phyloP scores from a whole-genome alignment of 2,329 filamentous ascomycete genomes.

The Cercospora janseana region DNA sequence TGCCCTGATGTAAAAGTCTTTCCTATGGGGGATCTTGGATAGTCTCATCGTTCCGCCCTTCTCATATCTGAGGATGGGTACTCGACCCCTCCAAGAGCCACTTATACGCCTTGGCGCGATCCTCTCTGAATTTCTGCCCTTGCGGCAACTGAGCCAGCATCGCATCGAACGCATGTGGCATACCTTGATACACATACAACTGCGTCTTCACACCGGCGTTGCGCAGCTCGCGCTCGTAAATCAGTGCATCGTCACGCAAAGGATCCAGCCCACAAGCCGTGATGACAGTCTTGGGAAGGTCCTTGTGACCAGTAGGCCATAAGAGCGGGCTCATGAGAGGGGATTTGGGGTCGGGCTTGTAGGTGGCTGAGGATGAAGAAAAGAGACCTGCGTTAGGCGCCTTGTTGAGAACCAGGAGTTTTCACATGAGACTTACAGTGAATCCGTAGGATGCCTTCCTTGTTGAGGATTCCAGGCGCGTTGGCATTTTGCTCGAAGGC shows the following conservation, averaged over 20 bases:
- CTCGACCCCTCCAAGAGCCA: slow-evolving; percentile 36
- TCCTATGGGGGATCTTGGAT: no score
- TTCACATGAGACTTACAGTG: background rate
- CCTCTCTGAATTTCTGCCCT: slow-evolving; percentile 28
- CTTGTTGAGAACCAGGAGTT: background rate
- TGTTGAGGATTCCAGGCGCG: slow-evolving; percentile 43
- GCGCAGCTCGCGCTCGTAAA: slow-evolving; percentile 46
- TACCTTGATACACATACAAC: slow-evolving; percentile 43
- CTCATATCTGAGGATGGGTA: no score
- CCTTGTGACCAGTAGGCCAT: slow-evolving; percentile 29
- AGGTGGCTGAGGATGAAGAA: slow-evolving; percentile 31
- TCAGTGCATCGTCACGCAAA: slow-evolving; percentile 49
- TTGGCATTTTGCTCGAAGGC: slow-evolving; percentile 43
- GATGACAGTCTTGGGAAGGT: slow-evolving; percentile 47
- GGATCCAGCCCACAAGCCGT: slow-evolving; percentile 49
- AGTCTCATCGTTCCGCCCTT: no score
- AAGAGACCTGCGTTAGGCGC: background rate
- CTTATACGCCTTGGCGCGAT: slow-evolving; percentile 32
- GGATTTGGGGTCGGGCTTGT: slow-evolving; percentile 4
- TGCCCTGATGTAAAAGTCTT: no score
- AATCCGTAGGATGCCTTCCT: slow-evolving; percentile 29
- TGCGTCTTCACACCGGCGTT: slow-evolving; percentile 44
- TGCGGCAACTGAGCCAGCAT: slow-evolving; percentile 31
- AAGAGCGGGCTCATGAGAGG: background rate
- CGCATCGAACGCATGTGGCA: slow-evolving; percentile 33